Percentiles rank a stretch among this genome's conserved stretches.
phyloP scores from a whole-genome alignment of 768 basidiomycete species.

The Coprinopsis sp. region DNA sequence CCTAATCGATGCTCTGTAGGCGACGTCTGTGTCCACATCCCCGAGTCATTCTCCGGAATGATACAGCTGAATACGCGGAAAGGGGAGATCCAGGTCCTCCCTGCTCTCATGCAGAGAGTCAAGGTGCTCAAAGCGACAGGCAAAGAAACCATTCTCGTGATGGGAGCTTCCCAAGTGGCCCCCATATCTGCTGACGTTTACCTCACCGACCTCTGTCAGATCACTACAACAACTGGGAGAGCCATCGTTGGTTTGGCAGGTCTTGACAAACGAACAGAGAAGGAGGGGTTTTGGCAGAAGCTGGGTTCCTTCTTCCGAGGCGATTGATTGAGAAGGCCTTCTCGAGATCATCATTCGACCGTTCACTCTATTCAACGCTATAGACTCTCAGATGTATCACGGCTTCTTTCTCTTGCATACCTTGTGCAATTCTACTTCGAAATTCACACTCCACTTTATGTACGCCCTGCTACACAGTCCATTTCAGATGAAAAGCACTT shows the following conservation, averaged over 20 bases:
- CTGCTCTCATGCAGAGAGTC: slow-evolving; percentile 25
- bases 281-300: slow-evolving; percentile 38
- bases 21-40: slow-evolving; percentile 30
- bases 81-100: slow-evolving; percentile 30
- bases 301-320: slow-evolving; percentile 22
- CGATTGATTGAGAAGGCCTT: too few species aligned
- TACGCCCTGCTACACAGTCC: too few species aligned
- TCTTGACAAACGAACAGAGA: slow-evolving; percentile 30
- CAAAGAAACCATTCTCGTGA: slow-evolving; percentile 34
- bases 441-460: background rate
- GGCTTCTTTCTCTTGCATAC: background rate
- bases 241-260: slow-evolving; percentile 42
- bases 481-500: too few species aligned
- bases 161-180: slow-evolving; percentile 22
- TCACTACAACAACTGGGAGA: slow-evolving; percentile 32
- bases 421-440: slow-evolving; percentile 5
- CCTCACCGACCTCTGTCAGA: slow-evolving; percentile 34
- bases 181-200: slow-evolving; percentile 15
- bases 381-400: too few species aligned
- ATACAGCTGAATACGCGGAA: slow-evolving; percentile 30
- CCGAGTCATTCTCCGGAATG: slow-evolving; percentile 32
- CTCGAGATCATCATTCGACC: too few species aligned
- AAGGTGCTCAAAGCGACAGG: slow-evolving; percentile 31
- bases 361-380: too few species aligned
- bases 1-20: slow-evolving; percentile 21